Percentiles rank a stretch among this genome's conserved stretches.
Conservation (phyloP, 306 rosid genomes). For the Acmispon strigosus region DNA sequence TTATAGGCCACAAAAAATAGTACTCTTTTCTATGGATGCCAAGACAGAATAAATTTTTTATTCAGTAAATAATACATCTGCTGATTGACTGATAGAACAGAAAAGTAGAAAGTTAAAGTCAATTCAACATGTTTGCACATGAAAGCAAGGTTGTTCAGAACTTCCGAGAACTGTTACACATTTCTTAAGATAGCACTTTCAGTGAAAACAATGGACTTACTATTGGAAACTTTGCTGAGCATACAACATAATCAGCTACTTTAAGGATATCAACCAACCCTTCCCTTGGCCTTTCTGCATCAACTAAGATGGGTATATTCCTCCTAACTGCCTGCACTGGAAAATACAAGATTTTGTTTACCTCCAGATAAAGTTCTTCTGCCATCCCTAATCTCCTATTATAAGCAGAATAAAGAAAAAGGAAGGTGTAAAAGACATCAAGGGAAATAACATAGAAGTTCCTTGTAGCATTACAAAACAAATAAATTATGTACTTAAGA, state of each 20-base stretch:
- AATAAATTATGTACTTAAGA: neutral
- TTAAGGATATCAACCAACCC: constrained; percentile 80
- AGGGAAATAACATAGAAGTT: neutral
- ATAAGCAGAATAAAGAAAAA: constrained; percentile 5
- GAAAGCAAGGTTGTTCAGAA: constrained; percentile 7
- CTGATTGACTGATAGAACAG: neutral
- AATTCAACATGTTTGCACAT: constrained; percentile 4
- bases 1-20: neutral
- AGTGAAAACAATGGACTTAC: constrained; percentile 40
- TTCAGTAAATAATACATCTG: neutral
- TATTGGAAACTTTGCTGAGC: constrained; percentile 75
- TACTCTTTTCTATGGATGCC: neutral
- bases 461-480: neutral
- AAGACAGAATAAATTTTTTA: neutral
- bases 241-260: constrained; percentile 65
- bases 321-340: constrained; percentile 67
- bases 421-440: neutral
- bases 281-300: constrained; percentile 84
- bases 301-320: constrained; percentile 74
- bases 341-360: constrained; percentile 34
- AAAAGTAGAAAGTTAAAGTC: constrained; percentile 9
- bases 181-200: constrained; percentile 5
- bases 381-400: constrained; percentile 4
- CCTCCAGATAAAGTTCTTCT: constrained; percentile 16
- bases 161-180: neutral